Conservation (phyloP, 306 rosid species). For the Trichosanthes truncata region DNA sequence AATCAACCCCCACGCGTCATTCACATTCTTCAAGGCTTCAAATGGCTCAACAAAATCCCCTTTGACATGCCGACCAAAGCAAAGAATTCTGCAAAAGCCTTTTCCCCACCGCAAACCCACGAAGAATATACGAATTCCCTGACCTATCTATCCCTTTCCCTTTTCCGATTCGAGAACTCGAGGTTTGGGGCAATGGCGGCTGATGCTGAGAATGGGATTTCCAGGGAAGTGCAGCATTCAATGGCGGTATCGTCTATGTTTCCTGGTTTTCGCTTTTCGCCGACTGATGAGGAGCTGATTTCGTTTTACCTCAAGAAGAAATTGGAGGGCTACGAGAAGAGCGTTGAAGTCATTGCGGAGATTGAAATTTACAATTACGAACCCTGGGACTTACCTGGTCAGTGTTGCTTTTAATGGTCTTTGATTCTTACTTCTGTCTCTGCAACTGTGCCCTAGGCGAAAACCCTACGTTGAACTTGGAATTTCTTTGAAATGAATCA, state of each 20-base stretch:
- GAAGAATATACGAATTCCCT: not conserved
- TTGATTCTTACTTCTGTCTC: not conserved
- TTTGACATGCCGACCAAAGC: not conserved
- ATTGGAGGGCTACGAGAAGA: conserved; percentile 40
- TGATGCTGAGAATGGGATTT: conserved; percentile 16
- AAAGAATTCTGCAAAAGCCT: not conserved
- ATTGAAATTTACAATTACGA: conserved; percentile 71
- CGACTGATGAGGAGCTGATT: conserved; percentile 84
- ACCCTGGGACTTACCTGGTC: conserved; percentile 95
- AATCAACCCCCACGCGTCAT: not conserved
- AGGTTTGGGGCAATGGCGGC: not conserved
- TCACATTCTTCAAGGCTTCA: not conserved
- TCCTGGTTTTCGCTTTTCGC: conserved; percentile 92
- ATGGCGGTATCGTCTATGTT: conserved; percentile 62
- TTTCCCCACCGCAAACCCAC: not conserved
- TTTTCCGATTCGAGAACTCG: not conserved
- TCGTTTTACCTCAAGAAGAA: conserved; percentile 80
- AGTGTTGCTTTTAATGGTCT: not conserved
- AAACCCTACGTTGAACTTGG: not conserved
- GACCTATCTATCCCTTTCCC: not conserved
- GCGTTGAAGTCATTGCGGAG: conserved; percentile 66
- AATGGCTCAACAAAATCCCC: not conserved
- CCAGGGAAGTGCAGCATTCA: conserved; percentile 49
- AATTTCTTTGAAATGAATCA: not conserved
- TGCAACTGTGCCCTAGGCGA: not conserved